Conservation (phyloP, 2,329 filamentous ascomycete genomes). For the Lojkania enalia region DNA sequence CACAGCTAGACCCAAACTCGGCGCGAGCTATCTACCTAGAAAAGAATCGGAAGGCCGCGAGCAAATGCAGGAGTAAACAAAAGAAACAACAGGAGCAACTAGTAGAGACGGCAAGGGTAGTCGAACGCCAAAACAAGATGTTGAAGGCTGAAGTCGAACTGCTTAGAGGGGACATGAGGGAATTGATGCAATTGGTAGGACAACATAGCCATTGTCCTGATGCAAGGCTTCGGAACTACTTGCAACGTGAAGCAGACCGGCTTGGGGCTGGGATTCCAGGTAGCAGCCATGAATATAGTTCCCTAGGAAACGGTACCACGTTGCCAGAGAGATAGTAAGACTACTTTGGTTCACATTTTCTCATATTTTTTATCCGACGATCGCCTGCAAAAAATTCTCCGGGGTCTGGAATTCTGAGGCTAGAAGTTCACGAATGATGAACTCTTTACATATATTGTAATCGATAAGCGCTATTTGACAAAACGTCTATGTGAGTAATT, state of each 20-base stretch:
- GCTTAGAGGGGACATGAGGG: slow-evolving; percentile 26
- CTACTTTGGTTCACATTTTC: too few relatives aligned
- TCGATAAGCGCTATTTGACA: too few relatives aligned
- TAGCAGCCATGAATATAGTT: not conserved
- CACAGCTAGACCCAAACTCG: slow-evolving; percentile 28
- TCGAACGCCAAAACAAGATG: slow-evolving; percentile 31
- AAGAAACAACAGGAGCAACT: slow-evolving; percentile 57
- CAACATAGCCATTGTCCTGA: slow-evolving; percentile 32
- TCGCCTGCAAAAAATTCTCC: not conserved
- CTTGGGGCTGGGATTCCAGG: slow-evolving; percentile 10
- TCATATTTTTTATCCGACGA: too few relatives aligned
- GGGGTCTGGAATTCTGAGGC: not conserved
- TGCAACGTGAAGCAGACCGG: slow-evolving; percentile 33
- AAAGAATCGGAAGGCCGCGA: slow-evolving; percentile 71
- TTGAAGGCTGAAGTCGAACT: slow-evolving; percentile 33
- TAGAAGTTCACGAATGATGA: too few relatives aligned
- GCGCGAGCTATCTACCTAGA: slow-evolving; percentile 54
- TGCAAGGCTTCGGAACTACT: slow-evolving; percentile 24
- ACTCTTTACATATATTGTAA: too few relatives aligned
- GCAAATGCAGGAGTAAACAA: slow-evolving; percentile 71
- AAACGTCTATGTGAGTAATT: too few relatives aligned
- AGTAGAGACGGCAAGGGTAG: slow-evolving; percentile 47
- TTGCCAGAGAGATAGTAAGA: too few relatives aligned
- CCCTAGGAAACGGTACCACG: not conserved
- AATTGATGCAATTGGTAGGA: slow-evolving; percentile 29